A percentile compares a stretch with the other conserved stretches of the same genome.
Evolutionary conservation across 2,329 filamentous ascomycete genomes (phyloP).

Genomic region (Monosporascus cannonballus): DNA sequence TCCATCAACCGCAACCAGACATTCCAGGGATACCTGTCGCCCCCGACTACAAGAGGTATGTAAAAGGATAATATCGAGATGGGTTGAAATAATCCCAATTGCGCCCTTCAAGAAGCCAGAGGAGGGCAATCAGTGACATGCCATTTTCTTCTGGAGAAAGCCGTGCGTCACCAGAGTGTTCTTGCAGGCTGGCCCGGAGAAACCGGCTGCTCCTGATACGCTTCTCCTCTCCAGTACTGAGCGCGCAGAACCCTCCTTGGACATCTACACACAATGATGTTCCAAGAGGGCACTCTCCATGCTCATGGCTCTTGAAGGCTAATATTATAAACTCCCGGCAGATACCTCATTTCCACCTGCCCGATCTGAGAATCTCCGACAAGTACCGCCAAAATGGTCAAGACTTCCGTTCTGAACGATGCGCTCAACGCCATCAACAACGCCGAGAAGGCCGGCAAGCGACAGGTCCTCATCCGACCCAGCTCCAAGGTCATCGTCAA

Average conservation of each 20-base stretch:
- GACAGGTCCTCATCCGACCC: slow-evolving; percentile 96
- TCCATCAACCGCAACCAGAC: slow-evolving; percentile 19
- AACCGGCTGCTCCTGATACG: slow-evolving; percentile 43
- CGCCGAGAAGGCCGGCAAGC: slow-evolving; percentile 99
- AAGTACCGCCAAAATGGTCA: slow-evolving; percentile 85
- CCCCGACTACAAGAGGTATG: slow-evolving; percentile 37
- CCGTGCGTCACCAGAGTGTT: background rate
- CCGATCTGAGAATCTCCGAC: slow-evolving; percentile 75
- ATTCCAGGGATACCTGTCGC: slow-evolving; percentile 8
- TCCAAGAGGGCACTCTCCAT: slow-evolving; percentile 61
- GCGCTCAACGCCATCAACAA: slow-evolving; percentile 99
- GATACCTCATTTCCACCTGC: slow-evolving; percentile 56
- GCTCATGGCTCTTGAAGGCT: slow-evolving; percentile 59
- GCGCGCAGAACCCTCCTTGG: slow-evolving; percentile 64
- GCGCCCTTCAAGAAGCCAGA: slow-evolving; percentile 44
- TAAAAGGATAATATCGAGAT: slow-evolving; percentile 24
- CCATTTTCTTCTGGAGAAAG: background rate
- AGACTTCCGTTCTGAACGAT: slow-evolving; percentile 99
- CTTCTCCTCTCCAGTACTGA: slow-evolving; percentile 58
- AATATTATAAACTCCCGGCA: slow-evolving; percentile 42
- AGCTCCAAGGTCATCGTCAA: slow-evolving; percentile 99
- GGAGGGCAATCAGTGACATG: slow-evolving; percentile 54
- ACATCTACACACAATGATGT: slow-evolving; percentile 16
- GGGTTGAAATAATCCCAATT: slow-evolving; percentile 30
- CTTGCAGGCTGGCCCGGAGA: slow-evolving; percentile 13